phyloP scores from a whole-genome alignment of 345 rosid species.

The Geranium brycei region DNA sequence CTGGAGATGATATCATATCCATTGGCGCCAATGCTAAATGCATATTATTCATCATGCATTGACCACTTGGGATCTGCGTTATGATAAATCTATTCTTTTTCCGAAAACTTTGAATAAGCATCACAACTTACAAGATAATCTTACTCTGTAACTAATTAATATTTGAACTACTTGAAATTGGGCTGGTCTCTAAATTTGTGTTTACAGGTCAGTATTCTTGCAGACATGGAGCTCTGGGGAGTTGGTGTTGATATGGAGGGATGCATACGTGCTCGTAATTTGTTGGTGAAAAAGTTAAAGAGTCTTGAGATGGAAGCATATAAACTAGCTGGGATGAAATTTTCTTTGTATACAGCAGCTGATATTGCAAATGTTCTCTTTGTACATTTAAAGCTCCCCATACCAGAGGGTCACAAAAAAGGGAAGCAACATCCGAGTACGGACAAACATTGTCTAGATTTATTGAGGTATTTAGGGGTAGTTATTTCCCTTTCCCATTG shows the following conservation, averaged over 20 bases:
- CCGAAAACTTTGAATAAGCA: constrained; percentile 1
- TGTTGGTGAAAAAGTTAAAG: constrained; percentile 60
- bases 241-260: constrained; percentile 87
- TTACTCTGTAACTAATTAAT: background rate
- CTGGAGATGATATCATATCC: background rate
- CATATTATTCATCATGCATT: background rate
- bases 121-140: background rate
- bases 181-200: constrained; percentile 10
- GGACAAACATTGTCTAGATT: constrained; percentile 75
- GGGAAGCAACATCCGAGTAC: constrained; percentile 91
- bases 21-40: background rate
- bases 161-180: constrained; percentile 6
- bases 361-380: constrained; percentile 85
- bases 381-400: constrained; percentile 66
- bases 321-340: constrained; percentile 67
- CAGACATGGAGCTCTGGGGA: constrained; percentile 95
- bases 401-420: constrained; percentile 44
- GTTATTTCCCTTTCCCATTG: no score
- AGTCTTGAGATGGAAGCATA: constrained; percentile 74
- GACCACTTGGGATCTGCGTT: background rate
- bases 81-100: background rate
- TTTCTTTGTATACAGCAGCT: constrained; percentile 68
- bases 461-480: constrained; percentile 45
- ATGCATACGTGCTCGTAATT: constrained; percentile 56
- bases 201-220: constrained; percentile 70